Evolutionary conservation across 106 monocot species (phyloP).

Genomic region (Iris macrosiphon): DNA sequence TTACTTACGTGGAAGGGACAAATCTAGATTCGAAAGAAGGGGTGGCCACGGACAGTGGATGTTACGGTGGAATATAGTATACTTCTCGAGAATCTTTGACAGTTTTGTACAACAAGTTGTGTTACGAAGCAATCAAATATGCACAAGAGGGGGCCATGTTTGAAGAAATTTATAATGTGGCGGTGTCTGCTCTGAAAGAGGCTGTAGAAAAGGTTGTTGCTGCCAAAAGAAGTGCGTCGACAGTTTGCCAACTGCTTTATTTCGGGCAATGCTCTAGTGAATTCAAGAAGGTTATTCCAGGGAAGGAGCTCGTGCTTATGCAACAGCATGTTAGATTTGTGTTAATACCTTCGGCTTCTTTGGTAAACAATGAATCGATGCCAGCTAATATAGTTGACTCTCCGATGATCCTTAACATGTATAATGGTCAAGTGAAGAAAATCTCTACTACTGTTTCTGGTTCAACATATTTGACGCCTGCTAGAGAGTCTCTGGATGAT

Average conservation of each 20-base stretch:
- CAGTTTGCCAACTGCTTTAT: neutral
- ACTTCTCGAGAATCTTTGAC: constrained; percentile 19
- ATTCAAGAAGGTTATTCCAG: neutral
- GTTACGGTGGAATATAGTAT: constrained; percentile 4
- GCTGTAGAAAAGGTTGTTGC: constrained; percentile 43
- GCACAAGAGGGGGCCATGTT: constrained; percentile 39
- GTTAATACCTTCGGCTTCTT: constrained; percentile 12
- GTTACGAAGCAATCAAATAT: constrained; percentile 37
- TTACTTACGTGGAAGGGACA: neutral
- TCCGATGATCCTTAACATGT: neutral
- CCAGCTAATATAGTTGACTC: neutral
- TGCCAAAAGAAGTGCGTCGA: constrained; percentile 21
- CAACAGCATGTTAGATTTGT: constrained; percentile 16
- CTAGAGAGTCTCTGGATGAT: neutral
- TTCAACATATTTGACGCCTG: neutral
- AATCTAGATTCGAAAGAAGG: neutral
- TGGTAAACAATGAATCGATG: constrained; percentile 3
- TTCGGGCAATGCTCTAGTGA: constrained; percentile 3
- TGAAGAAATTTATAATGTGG: constrained; percentile 37
- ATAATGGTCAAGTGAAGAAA: neutral
- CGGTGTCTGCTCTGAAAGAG: constrained; percentile 43
- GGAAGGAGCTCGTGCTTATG: constrained; percentile 5
- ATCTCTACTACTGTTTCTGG: neutral
- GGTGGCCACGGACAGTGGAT: neutral
- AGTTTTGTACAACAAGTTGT: constrained; percentile 36